phyloP scores from a whole-genome alignment of 179 eudicot species.

The Beta corolliflora region DNA sequence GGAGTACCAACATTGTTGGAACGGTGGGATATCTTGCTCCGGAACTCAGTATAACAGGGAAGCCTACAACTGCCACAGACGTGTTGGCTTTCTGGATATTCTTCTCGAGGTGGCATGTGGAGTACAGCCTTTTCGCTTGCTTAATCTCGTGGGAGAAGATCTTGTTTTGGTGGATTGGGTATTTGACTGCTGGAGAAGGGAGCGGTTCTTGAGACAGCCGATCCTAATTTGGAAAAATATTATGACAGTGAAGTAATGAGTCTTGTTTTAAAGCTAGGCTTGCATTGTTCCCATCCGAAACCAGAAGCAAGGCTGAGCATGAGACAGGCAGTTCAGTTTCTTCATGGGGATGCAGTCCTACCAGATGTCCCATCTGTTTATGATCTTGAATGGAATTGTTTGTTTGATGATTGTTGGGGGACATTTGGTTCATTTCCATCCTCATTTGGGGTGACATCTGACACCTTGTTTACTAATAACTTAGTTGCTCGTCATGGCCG shows the following conservation, averaged over 20 bases:
- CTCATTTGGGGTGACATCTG: background rate
- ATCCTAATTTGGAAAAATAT: conserved; percentile 22
- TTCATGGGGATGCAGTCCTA: conserved; percentile 3
- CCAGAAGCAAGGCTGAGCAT: conserved; percentile 25
- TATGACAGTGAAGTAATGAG: conserved; percentile 17
- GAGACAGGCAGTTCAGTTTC: conserved; percentile 23
- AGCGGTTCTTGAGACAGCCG: conserved; percentile 16
- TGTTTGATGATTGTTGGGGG: conserved; percentile 18
- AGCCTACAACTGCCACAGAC: background rate
- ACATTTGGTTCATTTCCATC: conserved; percentile 20
- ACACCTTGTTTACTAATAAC: no score
- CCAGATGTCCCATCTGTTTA: conserved; percentile 29
- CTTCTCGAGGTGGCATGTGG: conserved; percentile 37
- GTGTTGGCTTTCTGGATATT: conserved; percentile 37
- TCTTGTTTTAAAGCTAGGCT: conserved; percentile 23
- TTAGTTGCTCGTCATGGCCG: no score
- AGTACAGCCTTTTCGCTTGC: conserved; percentile 19
- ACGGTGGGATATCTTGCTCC: no score
- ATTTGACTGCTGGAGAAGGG: conserved; percentile 30
- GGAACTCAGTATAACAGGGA: no score
- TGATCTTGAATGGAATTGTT: conserved; percentile 12
- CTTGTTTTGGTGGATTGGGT: conserved; percentile 33
- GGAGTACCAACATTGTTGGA: no score
- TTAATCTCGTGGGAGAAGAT: conserved; percentile 2
- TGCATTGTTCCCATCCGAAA: conserved; percentile 21